These are phyloP conservation scores for Tagetes patula DNA, from an alignment of 129 eudicot species.

Conservation along the genomic window DNA sequence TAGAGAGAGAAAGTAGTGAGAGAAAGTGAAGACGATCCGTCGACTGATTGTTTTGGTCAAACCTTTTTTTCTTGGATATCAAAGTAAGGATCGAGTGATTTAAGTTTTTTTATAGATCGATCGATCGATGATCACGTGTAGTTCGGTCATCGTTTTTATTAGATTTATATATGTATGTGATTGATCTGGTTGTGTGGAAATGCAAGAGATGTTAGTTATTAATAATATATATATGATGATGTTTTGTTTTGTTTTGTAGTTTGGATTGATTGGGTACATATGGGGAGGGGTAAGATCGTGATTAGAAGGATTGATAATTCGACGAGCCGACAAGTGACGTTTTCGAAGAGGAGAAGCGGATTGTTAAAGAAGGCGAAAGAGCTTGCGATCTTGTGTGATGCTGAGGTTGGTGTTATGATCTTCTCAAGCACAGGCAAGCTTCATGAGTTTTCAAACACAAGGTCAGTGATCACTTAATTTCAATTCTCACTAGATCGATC, in stretches of 20 bases:
- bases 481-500: neutral
- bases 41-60: constrained; percentile 15
- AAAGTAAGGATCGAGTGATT: no score
- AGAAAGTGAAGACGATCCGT: constrained; percentile 13
- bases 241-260: no score
- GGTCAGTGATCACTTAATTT: constrained; percentile 18
- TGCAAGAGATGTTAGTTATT: no score
- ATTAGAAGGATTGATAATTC: constrained; percentile 65
- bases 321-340: constrained; percentile 51
- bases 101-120: neutral
- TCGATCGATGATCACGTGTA: neutral
- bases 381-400: constrained; percentile 57
- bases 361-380: constrained; percentile 68
- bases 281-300: constrained; percentile 74
- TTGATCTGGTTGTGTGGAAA: no score
- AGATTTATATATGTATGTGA: no score
- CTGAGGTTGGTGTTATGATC: constrained; percentile 58
- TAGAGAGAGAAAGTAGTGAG: neutral
- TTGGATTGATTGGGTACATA: neutral
- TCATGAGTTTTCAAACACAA: constrained; percentile 49
- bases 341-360: constrained; percentile 44
- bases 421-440: constrained; percentile 60
- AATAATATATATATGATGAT: no score
- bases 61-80: no score
- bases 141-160: neutral